Percentiles rank a stretch among this genome's conserved stretches.
phyloP scores from a whole-genome alignment of 805 yeast genomes.

The Starmera pachycereana region DNA sequence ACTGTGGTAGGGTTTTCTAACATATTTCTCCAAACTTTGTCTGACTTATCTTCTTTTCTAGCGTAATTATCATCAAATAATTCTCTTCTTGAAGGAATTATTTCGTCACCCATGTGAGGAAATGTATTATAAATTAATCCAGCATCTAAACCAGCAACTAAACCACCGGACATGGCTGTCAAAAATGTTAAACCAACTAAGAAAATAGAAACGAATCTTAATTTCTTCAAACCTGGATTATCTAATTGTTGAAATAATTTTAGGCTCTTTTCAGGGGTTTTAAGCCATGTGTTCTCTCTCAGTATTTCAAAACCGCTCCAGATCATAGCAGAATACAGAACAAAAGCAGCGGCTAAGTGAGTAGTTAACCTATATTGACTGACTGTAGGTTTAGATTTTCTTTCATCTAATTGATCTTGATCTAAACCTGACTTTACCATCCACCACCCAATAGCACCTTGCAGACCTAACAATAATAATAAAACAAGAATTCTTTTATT shows the following conservation, averaged over 20 bases:
- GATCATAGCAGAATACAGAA: constrained; percentile 79
- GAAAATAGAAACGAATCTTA: constrained; percentile 45
- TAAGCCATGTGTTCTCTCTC: constrained; percentile 60
- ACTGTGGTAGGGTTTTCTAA: constrained; percentile 95
- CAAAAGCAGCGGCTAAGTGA: constrained; percentile 87
- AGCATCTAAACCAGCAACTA: constrained; percentile 98
- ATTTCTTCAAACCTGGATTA: constrained; percentile 45
- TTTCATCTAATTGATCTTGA: constrained; percentile 60
- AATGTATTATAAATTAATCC: constrained; percentile 92
- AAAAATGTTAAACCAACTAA: constrained; percentile 63
- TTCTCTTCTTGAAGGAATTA: constrained; percentile 68
- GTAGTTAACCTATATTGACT: constrained; percentile 91
- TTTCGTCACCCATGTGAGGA: constrained; percentile 91
- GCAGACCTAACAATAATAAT: constrained; percentile 74
- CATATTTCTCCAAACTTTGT: constrained; percentile 83
- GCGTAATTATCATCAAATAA: constrained; percentile 67
- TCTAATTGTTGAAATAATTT: constrained; percentile 47
- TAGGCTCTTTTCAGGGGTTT: constrained; percentile 49
- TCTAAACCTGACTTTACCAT: constrained; percentile 96
- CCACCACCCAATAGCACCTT: constrained; percentile 99
- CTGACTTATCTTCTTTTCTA: constrained; percentile 55
- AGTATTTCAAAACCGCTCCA: constrained; percentile 84
- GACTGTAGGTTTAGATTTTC: constrained; percentile 93
- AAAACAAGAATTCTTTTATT: constrained; percentile 62
- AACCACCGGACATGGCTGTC: constrained; percentile 96